Conservation (phyloP, 2,329 filamentous ascomycete genomes). For the Balansia obtecta region DNA sequence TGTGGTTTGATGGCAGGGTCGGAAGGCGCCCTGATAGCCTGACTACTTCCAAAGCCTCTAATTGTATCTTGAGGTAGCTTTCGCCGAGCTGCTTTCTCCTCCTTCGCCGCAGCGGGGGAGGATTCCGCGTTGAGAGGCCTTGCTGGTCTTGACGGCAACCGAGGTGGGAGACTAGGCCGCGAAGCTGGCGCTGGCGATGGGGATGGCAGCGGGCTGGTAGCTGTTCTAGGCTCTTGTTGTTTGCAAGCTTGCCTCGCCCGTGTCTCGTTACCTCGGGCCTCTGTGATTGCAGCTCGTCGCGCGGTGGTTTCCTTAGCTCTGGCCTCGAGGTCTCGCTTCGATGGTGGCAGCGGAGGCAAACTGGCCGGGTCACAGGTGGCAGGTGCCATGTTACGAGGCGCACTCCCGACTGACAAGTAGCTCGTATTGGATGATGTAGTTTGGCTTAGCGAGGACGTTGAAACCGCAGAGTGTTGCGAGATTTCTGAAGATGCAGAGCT, state of each 20-base stretch:
- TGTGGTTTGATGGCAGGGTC: slow-evolving; percentile 1
- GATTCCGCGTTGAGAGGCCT: slow-evolving; percentile 15
- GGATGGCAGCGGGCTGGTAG: slow-evolving; percentile 14
- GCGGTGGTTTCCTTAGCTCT: slow-evolving; percentile 20
- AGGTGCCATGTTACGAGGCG: slow-evolving; percentile 35
- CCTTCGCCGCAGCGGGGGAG: slow-evolving; percentile 2
- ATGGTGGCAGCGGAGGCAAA: slow-evolving; percentile 44
- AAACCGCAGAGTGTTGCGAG: slow-evolving; percentile 41
- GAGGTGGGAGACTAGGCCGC: slow-evolving; percentile 34
- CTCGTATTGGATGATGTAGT: slow-evolving; percentile 35
- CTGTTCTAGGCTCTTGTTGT: slow-evolving; percentile 6
- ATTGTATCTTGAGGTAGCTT: slow-evolving; percentile 9
- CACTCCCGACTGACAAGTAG: slow-evolving; percentile 29
- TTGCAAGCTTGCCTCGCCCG: slow-evolving; percentile 6
- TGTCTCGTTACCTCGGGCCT: slow-evolving; percentile 4
- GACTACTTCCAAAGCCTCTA: slow-evolving; percentile 12
- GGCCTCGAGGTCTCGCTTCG: slow-evolving; percentile 40
- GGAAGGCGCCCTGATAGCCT: neutral
- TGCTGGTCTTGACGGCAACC: slow-evolving; percentile 36
- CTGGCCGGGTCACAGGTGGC: slow-evolving; percentile 43
- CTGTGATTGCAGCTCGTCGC: slow-evolving; percentile 2
- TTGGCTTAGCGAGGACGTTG: slow-evolving; percentile 36
- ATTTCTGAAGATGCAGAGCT: slow-evolving; percentile 46
- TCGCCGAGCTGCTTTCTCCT: slow-evolving; percentile 4
- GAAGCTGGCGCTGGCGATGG: slow-evolving; percentile 12